phyloP scores from a whole-genome alignment of 2,329 filamentous ascomycete species.

The Aspergillus brasiliensis region DNA sequence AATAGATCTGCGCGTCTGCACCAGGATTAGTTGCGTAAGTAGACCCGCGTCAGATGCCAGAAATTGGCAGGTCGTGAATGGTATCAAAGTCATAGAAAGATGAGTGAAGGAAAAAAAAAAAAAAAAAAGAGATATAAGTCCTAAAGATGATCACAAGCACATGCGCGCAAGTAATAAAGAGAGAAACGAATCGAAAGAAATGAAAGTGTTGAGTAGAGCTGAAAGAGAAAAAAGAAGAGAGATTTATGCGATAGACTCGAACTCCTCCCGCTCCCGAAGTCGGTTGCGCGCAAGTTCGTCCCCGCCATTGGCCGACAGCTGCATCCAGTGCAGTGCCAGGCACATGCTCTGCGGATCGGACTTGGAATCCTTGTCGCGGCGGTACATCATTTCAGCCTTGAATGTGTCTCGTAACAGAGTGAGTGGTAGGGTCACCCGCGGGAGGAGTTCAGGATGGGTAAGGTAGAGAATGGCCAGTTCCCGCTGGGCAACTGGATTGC shows the following conservation, averaged over 20 bases:
- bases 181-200: slow-evolving; percentile 4
- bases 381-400: slow-evolving; percentile 79
- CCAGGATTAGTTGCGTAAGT: slow-evolving; percentile 13
- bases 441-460: slow-evolving; percentile 82
- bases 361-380: slow-evolving; percentile 62
- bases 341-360: slow-evolving; percentile 90
- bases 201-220: slow-evolving; percentile 10
- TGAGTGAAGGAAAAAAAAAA: slow-evolving; percentile 10
- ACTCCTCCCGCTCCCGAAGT: slow-evolving; percentile 69
- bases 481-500: slow-evolving; percentile 82
- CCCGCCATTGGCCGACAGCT: slow-evolving; percentile 79
- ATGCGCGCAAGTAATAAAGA: slow-evolving; percentile 7
- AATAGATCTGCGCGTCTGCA: slow-evolving; percentile 11
- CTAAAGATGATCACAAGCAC: slow-evolving; percentile 3
- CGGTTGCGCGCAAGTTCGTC: slow-evolving; percentile 83
- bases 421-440: slow-evolving; percentile 77
- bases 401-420: slow-evolving; percentile 86
- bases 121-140: slow-evolving; percentile 7
- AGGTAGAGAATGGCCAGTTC: slow-evolving; percentile 93
- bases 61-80: slow-evolving; percentile 14
- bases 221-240: slow-evolving; percentile 5
- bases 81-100: slow-evolving; percentile 19
- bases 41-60: neutral
- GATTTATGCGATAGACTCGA: slow-evolving; percentile 58
- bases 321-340: slow-evolving; percentile 96